phyloP scores from a whole-genome alignment of 306 rosid species.

The Trifolium pratense region DNA sequence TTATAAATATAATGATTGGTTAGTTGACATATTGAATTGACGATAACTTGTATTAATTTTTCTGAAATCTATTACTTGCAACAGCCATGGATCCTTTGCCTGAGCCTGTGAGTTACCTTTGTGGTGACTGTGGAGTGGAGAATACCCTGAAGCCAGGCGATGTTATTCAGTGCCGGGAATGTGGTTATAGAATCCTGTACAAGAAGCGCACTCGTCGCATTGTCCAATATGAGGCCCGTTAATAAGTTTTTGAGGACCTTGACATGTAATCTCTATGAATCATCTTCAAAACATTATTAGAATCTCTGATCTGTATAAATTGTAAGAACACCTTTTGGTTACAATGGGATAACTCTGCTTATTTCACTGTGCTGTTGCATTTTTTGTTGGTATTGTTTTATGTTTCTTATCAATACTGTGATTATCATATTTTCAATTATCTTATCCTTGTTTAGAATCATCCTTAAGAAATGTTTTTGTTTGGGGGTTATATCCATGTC shows the following conservation, averaged over 20 bases:
- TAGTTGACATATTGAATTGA: neutral
- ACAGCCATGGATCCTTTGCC: conserved; percentile 1
- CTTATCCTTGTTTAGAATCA: too few species aligned
- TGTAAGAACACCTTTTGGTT: too few species aligned
- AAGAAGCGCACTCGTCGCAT: conserved; percentile 87
- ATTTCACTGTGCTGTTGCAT: neutral
- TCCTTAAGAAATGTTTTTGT: too few species aligned
- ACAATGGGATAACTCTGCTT: neutral
- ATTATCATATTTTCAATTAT: too few species aligned
- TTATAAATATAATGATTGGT: neutral
- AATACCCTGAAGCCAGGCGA: conserved; percentile 85
- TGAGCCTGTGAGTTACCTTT: neutral
- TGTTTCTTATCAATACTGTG: too few species aligned
- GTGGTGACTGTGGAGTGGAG: conserved; percentile 91
- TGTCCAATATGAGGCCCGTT: conserved; percentile 10
- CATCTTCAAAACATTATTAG: too few species aligned
- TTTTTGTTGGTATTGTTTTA: neutral
- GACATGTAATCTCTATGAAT: neutral
- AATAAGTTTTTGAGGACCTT: neutral
- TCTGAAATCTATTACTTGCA: neutral
- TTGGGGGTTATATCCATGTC: too few species aligned
- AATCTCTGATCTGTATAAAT: neutral
- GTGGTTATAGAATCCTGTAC: conserved; percentile 93
- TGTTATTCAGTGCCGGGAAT: conserved; percentile 93
- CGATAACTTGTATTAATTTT: neutral